Evolutionary conservation across 2,329 filamentous ascomycete species (phyloP), one percentile per base, ranked within the genome.

Genomic region (Didymella keratinophila): DNA sequence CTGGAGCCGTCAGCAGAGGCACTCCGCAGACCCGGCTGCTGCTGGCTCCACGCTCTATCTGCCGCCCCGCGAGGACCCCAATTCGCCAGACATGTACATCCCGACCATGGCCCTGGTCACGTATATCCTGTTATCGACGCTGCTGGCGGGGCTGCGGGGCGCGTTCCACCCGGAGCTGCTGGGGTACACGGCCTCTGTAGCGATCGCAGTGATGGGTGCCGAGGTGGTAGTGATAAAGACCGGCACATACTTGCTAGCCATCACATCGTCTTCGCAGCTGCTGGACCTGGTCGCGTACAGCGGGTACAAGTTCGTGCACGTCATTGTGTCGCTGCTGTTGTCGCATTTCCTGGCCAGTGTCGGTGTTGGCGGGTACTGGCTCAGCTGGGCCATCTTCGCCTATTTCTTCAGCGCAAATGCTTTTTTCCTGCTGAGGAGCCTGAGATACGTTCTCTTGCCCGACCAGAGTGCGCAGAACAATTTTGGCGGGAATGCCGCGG

Each of bases 31-130:
- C 48, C 56, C 68, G 2, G 34, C 63, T 2, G 58, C 58, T 14
- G 63, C 64, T 0, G 54, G 58, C 12, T 56, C 66, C 2, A 61
- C 63, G 0, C 61, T 70, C 23, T 99, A 95, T 78, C 85, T 97
- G 8, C 92, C 95, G 5, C 95, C 95, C 2, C 86, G 95, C 64
- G 94, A 99, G 77, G 95, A 99, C 74, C 84, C 98, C 78, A 99
- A 99, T 80, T 96, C 92, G 65, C 95, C 96, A 16, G 95, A 99
- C 79, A 98, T 99, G 93, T 99, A 99, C 81, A 99, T 99, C 70
- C 93, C 93, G 16, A 76, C 96, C 72, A 99, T 99, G 95, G 94
- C 95, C 1, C 83, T 99, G 52, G 93, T 98, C 45, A 99, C 95
- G 23, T 99, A 99, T 78, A 96, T 99, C 65, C 89, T 99, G 32